A percentile compares a stretch with the other conserved stretches of the same genome.
Evolutionary conservation across 2,329 filamentous ascomycete species (phyloP).

Genomic region (Trichoderma afroharzianum): DNA sequence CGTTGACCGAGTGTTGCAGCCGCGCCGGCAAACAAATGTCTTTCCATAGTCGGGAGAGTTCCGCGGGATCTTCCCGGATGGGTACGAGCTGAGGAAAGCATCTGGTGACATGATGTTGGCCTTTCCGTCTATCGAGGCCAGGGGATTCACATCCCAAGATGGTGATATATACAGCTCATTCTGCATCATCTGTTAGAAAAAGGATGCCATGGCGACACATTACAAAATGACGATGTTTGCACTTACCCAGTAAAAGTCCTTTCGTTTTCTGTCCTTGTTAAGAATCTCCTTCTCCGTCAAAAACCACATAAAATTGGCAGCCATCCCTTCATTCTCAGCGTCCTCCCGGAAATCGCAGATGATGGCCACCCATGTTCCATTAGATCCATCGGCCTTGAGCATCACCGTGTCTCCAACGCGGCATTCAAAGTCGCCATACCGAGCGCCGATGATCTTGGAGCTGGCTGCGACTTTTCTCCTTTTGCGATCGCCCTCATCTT

Average conservation of each 20-base stretch:
- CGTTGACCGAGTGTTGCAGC: constrained; percentile 82
- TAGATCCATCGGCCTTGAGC: constrained; percentile 79
- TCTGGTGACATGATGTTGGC: constrained; percentile 73
- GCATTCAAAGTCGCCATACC: constrained; percentile 78
- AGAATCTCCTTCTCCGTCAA: constrained; percentile 85
- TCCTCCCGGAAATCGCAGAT: constrained; percentile 77
- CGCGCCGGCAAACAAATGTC: constrained; percentile 83
- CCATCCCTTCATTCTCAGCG: constrained; percentile 63
- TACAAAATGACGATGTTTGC: not conserved
- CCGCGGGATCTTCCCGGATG: constrained; percentile 70
- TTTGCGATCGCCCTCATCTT: constrained; percentile 33
- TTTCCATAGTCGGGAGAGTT: constrained; percentile 74
- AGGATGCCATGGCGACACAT: not conserved
- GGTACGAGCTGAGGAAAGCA: constrained; percentile 65
- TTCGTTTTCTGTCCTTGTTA: constrained; percentile 76
- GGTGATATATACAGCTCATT: constrained; percentile 92
- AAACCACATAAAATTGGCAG: constrained; percentile 93
- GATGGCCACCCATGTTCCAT: constrained; percentile 89
- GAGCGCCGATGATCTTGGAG: constrained; percentile 69
- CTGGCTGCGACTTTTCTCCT: constrained; percentile 34
- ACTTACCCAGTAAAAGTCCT: constrained; percentile 68
- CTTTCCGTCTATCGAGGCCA: constrained; percentile 87
- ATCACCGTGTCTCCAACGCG: constrained; percentile 78
- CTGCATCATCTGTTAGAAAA: constrained; percentile 33
- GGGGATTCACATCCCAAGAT: constrained; percentile 80